Percentiles rank a stretch among this genome's conserved stretches.
These are phyloP conservation scores for Monosporascus sp. DNA, from an alignment of 2,329 filamentous ascomycete genomes.

Conservation along the genomic window DNA sequence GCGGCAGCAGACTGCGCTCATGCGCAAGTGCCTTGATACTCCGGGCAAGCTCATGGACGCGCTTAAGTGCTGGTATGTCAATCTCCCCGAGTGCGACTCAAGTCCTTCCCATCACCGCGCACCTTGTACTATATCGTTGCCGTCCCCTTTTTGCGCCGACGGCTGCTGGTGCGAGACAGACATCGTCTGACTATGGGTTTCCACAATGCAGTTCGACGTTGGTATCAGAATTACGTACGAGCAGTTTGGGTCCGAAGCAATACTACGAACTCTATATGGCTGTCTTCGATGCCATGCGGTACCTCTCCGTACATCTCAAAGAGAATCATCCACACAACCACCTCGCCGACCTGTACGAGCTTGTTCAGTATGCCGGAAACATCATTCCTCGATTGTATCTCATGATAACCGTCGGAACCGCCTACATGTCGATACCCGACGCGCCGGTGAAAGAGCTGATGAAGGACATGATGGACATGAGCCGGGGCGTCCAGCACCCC, in stretches of 20 bases:
- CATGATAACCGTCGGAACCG: slow-evolving; percentile 98
- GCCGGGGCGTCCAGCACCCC: slow-evolving; percentile 92
- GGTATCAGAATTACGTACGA: slow-evolving; percentile 96
- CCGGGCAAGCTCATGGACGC: slow-evolving; percentile 99
- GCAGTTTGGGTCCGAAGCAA: slow-evolving; percentile 95
- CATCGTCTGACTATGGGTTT: slow-evolving; percentile 22
- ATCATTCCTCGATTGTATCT: slow-evolving; percentile 94
- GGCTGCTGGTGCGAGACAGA: slow-evolving; percentile 6
- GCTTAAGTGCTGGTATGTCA: slow-evolving; percentile 91
- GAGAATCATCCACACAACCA: slow-evolving; percentile 98
- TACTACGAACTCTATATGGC: slow-evolving; percentile 99
- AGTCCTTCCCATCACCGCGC: slow-evolving; percentile 3
- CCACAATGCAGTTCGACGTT: slow-evolving; percentile 71
- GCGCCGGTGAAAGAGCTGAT: slow-evolving; percentile 99
- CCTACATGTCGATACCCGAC: slow-evolving; percentile 98
- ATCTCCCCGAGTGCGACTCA: background rate
- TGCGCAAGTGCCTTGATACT: slow-evolving; percentile 96
- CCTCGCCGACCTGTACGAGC: slow-evolving; percentile 93
- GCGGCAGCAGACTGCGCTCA: slow-evolving; percentile 91
- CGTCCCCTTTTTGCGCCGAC: too few relatives aligned
- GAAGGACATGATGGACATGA: slow-evolving; percentile 99
- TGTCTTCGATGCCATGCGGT: slow-evolving; percentile 94
- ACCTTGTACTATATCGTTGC: background rate
- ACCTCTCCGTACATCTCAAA: slow-evolving; percentile 91
- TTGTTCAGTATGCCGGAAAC: slow-evolving; percentile 97